A percentile compares a stretch with the other conserved stretches of the same genome.
phyloP scores from a whole-genome alignment of 192 early-diverging fungal genomes.

The Kappamyces sp. region DNA sequence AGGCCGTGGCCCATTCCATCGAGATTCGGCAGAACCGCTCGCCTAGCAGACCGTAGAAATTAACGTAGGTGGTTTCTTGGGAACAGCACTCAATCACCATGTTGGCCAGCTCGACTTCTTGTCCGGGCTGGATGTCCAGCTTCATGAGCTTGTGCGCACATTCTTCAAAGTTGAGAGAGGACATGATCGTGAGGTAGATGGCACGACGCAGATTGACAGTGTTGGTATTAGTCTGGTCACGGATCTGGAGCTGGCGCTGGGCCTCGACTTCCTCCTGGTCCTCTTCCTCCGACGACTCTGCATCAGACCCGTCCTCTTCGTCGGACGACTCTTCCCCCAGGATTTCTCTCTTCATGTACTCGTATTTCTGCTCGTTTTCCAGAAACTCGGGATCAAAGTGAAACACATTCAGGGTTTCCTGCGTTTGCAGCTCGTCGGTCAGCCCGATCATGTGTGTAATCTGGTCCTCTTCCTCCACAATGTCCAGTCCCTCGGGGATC shows the following conservation, averaged over 20 bases:
- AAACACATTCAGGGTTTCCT: constrained; percentile 84
- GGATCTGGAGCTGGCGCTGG: constrained; percentile 52
- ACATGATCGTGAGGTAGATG: constrained; percentile 97
- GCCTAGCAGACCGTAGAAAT: constrained; percentile 86
- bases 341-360: constrained; percentile 73
- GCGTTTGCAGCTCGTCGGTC: constrained; percentile 74
- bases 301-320: constrained; percentile 49
- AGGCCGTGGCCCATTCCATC: constrained; percentile 69
- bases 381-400: constrained; percentile 70
- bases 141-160: constrained; percentile 91
- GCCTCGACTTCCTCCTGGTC: constrained; percentile 32
- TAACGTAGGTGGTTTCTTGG: constrained; percentile 91
- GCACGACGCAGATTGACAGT: constrained; percentile 79
- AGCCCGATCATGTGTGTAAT: constrained; percentile 79
- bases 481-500: constrained; percentile 69
- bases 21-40: constrained; percentile 88
- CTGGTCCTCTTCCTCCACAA: constrained; percentile 94
- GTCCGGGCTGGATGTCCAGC: constrained; percentile 72
- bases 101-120: constrained; percentile 87
- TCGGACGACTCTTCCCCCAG: constrained; percentile 69
- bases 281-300: constrained; percentile 42
- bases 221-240: constrained; percentile 86
- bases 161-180: constrained; percentile 90
- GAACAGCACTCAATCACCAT: constrained; percentile 98
- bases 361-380: constrained; percentile 80